Base-by-base conservation (phyloP, 495 filamentous ascomycete species). In the Xylaria intraflava region DNA sequence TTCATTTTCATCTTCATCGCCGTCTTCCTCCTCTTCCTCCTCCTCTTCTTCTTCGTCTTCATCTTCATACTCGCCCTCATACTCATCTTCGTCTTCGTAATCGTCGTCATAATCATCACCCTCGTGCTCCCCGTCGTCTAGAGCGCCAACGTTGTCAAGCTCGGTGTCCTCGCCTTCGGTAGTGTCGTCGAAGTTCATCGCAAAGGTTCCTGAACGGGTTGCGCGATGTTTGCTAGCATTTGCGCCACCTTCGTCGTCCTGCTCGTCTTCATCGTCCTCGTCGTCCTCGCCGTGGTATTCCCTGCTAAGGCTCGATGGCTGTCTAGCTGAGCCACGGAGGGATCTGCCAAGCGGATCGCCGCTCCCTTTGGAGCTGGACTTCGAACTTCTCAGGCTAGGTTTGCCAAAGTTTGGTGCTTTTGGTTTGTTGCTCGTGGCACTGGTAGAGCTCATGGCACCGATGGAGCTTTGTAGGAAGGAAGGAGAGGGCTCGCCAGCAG, bases 391-490 rank as follows among this genome's bases (percentile, higher is more conserved):
- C 57, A 73, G 62, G 23, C 49, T 65, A 66, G 74, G 49, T 67
- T 69, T 51, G 68, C 73, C 33, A 65, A 78, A 51, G 65, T 59
- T 75, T 62, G 65, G 78, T 43, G 46, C 63, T 66, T 48, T 79
- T 65, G 57, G 72, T 58, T 71, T 69, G 23, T 70, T 67, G 14
- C 74, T 69, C 54, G 59, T 56, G 44, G 64, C 66, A 44, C 72
- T 72, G 55, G 84, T 81, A 3, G 86, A 87, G 69, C 81, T 69
- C 55, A 60, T 57, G 44, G 65, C 65, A 42, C 72, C 72, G 55
- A 85, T 81, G 4, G 86, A 88, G 69, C 81, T 86, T 29, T 83
- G 83, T 47, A 87, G 78, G 50, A 80, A 67, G 9, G 78, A 79
- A 6, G 79, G 83, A 20, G 80, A 78, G 17, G 87, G 86, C 23